Evolutionary conservation across 345 rosid genomes (phyloP).

Genomic region (Salix caprea): DNA sequence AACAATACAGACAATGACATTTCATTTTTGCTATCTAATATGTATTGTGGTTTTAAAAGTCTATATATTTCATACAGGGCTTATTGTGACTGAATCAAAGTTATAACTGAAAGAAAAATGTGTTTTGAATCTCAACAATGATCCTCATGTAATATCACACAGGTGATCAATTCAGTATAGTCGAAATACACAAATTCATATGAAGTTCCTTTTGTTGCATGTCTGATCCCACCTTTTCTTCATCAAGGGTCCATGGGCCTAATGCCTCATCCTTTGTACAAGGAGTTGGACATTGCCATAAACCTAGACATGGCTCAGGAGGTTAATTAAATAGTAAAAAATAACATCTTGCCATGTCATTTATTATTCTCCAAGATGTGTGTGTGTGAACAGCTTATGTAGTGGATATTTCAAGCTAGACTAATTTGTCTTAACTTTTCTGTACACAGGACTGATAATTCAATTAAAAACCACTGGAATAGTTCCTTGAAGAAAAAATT

Average conservation of each 20-base stretch:
- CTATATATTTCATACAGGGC: neutral
- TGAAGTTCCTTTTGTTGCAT: neutral
- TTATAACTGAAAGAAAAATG: neutral
- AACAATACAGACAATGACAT: neutral
- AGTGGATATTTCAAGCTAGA: neutral
- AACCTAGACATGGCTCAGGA: neutral
- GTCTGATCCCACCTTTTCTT: neutral
- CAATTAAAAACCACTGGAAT: conserved; percentile 98
- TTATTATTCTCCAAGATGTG: too few relatives aligned
- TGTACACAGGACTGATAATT: conserved; percentile 78
- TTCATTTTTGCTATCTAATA: neutral
- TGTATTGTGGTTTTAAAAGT: neutral
- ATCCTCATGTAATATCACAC: neutral
- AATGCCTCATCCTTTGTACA: neutral
- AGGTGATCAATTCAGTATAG: neutral
- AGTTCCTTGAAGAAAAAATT: conserved; percentile 92
- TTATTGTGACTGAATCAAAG: neutral
- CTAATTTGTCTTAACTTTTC: neutral
- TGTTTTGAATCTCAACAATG: neutral
- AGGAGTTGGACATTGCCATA: neutral
- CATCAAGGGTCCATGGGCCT: neutral
- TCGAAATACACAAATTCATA: neutral
- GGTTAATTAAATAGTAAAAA: too few relatives aligned
- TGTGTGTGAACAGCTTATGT: too few relatives aligned
- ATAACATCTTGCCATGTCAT: neutral